Base-by-base conservation (phyloP, 2,329 filamentous ascomycete genomes). In the Daldinia sp. region DNA sequence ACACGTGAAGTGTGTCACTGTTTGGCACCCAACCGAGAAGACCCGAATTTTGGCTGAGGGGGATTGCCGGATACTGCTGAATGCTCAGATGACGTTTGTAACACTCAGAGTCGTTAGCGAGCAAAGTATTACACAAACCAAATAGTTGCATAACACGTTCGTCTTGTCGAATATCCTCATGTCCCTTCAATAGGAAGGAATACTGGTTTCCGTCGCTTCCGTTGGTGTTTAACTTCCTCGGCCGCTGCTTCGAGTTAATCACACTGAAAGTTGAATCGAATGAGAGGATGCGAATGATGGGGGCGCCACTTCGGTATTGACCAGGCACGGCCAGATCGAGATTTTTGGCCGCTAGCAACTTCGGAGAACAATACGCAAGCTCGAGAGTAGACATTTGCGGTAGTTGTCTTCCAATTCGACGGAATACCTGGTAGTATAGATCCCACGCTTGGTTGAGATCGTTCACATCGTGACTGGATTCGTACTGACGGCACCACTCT, bases 81-180 rank as follows among this genome's bases (percentile, higher is more conserved):
- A 99, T 98, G 75, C 94, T 97, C 71, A 99, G 88, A 81, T 99
- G 96, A 9, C 96, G 90, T 84, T 99, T 99, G 82, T 97, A 97
- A 75, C 92, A 96, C 81, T 99, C 97, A 3, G 93, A 93, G 78
- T 99, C 97, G 77, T 95, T 95, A 51, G 93, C 88, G 46, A 99
- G 88, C 1, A 99, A 88, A 0, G 97, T 99, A 80, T 99, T 99
- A 83, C 95, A 96, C 13, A 99, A 88, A 44, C 96, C 96, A 78
- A 99, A 99, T 39, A 99, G 88, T 81, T 99, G 96, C 97, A 99
- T 99, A 74, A 99, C 96, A 81, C 97, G 91, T 82, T 99, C 96
- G 77, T 99, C 96, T 81, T 99, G 96, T 67, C 96, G 92, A 72
- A 99, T 98, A 84, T 99, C 96, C 82, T 99, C 96, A 76, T 99